Base-by-base conservation (phyloP, 257 asterid genomes). In the Craterostigma plantagineum region DNA sequence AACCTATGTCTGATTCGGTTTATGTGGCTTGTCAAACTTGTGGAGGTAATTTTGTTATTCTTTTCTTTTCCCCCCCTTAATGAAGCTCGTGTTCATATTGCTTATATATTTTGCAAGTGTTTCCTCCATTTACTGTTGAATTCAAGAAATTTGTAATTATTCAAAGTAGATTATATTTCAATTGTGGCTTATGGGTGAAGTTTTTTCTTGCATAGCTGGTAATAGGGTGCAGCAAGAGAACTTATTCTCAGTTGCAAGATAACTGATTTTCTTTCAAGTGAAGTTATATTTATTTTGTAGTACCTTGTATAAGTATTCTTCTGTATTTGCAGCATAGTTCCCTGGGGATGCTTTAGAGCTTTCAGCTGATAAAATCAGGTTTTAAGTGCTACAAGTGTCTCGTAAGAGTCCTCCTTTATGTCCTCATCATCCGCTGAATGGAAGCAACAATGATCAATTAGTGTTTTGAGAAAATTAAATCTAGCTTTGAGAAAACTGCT, bases 281-380 rank as follows among this genome's bases (percentile, higher is more conserved):
- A 55, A 23, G 30, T 23, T 46, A 15, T 38, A 49, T 43, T 42
- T 35, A 40, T 45, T 46, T 44, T 51, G 47, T 36, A 49, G 54
- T 55, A 30, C 38, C 55, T 18, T 63, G 30, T 6, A 23, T 23
- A 23, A 23, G 6, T 23, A 23, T 23, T 23, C 30, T 23, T 2
- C 30, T 23, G 30, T 23, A 23, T 23, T 23, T 23, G 73, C 90
- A 85, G 96, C 59, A 56, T 85, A 92, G 92, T 74, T 70, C 62
- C 96, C 77, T 63, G 96, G 90, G 59, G 92, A 85, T 58, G 92
- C 94, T 50, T 66, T 72, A 64, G 65, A 46, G 64, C 91, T 72
- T 61, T 61, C 58, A 41, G 75, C 60, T 54, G 86, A 73, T 53
- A 76, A 57, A 43, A 43, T 72, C 81, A 37, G 96, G 93, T 60